These are phyloP conservation scores for Eucalyptus erythrocorys DNA, from an alignment of 345 rosid genomes.

Conservation along the genomic window DNA sequence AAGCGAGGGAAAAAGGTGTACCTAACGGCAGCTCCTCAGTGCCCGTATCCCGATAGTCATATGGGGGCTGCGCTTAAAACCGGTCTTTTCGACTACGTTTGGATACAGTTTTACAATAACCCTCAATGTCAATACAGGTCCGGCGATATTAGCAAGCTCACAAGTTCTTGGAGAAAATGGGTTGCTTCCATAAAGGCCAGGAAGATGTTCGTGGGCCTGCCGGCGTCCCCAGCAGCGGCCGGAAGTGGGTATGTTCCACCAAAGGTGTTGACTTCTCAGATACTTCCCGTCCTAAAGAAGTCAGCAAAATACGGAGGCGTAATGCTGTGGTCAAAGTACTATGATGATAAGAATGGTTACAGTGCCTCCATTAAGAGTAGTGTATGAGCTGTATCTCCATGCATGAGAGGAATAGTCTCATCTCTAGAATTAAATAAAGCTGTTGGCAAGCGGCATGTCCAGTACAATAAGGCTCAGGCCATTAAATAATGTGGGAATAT, in stretches of 20 bases:
- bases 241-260: slow-evolving; percentile 46
- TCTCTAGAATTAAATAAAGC: not conserved
- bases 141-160: slow-evolving; percentile 13
- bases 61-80: slow-evolving; percentile 35
- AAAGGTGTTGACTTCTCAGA: slow-evolving; percentile 13
- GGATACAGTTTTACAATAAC: slow-evolving; percentile 55
- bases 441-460: not conserved
- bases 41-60: slow-evolving; percentile 46
- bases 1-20: slow-evolving; percentile 24
- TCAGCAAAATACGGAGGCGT: slow-evolving; percentile 47
- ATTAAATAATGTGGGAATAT: not conserved
- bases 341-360: slow-evolving; percentile 32
- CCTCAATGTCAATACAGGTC: slow-evolving; percentile 33
- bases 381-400: slow-evolving; percentile 7
- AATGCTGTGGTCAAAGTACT: slow-evolving; percentile 54
- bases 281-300: slow-evolving; percentile 26
- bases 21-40: slow-evolving; percentile 49
- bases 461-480: not conserved
- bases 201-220: slow-evolving; percentile 38
- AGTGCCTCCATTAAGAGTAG: slow-evolving; percentile 18
- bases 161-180: slow-evolving; percentile 41
- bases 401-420: not conserved
- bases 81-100: slow-evolving; percentile 34
- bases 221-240: slow-evolving; percentile 44
- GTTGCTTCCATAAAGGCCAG: slow-evolving; percentile 11